Conservation (phyloP, 306 rosid species). For the Ochetophila trinervis region DNA sequence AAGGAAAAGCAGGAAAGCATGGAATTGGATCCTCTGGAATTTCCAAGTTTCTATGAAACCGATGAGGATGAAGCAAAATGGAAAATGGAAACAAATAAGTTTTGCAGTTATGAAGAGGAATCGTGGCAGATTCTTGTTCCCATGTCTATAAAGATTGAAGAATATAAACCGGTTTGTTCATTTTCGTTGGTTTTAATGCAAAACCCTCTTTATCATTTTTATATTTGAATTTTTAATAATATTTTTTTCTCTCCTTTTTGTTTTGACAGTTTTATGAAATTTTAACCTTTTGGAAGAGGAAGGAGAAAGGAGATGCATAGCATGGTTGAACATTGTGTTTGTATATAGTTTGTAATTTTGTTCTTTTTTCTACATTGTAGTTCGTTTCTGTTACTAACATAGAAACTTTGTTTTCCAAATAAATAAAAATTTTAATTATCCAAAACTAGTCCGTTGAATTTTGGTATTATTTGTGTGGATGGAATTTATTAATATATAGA, state of each 20-base stretch:
- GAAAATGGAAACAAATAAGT: background rate
- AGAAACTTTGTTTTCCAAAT: no score
- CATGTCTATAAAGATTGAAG: background rate
- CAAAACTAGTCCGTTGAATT: no score
- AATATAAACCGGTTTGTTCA: background rate
- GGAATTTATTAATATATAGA: no score
- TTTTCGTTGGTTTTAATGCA: background rate
- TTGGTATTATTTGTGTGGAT: no score
- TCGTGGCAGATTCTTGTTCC: slow-evolving; percentile 13
- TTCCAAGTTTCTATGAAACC: slow-evolving; percentile 14
- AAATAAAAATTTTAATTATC: no score
- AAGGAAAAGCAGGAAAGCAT: slow-evolving; percentile 22
- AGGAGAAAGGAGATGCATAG: slow-evolving; percentile 11
- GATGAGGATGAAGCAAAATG: slow-evolving; percentile 11
- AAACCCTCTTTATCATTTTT: no score
- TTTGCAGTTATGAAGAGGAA: slow-evolving; percentile 3
- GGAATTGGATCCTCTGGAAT: slow-evolving; percentile 21
- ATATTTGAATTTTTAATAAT: no score
- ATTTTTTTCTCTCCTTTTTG: background rate
- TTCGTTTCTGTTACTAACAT: no score
- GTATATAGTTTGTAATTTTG: no score
- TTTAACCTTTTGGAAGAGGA: slow-evolving; percentile 21
- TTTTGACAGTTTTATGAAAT: slow-evolving; percentile 13
- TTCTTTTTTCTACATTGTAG: no score
- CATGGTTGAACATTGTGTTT: background rate